A percentile compares a stretch with the other conserved stretches of the same genome.
Conservation (phyloP, 306 rosid genomes). For the Casuarina cunninghamiana region DNA sequence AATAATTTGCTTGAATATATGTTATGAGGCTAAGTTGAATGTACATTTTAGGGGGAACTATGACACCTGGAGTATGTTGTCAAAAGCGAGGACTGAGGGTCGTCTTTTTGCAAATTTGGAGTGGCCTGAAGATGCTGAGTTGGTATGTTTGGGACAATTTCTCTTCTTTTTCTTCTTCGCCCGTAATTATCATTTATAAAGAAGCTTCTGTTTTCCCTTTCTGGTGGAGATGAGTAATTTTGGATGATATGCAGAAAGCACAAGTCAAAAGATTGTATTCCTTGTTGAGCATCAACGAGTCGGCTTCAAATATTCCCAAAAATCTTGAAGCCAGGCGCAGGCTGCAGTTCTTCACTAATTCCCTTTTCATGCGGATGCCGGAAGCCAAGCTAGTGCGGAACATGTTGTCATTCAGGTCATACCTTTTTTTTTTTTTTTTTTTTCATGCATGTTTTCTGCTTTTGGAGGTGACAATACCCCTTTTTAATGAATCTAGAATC, state of each 20-base stretch:
- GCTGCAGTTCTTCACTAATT: constrained; percentile 79
- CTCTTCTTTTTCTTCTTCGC: constrained; percentile 11
- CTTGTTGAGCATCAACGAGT: constrained; percentile 81
- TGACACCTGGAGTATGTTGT: constrained; percentile 65
- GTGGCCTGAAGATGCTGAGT: constrained; percentile 71
- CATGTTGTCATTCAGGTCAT: constrained; percentile 83
- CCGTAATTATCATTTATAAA: not conserved
- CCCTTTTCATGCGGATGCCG: constrained; percentile 94
- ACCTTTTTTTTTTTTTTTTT: not conserved
- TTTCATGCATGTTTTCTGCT: not conserved
- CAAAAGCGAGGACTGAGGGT: constrained; percentile 71
- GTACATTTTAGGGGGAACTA: constrained; percentile 56
- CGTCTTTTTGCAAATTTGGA: constrained; percentile 74
- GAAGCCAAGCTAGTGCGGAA: constrained; percentile 68
- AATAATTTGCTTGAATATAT: not conserved
- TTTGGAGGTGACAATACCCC: not conserved
- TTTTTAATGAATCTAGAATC: constrained; percentile 20
- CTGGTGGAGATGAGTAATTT: constrained; percentile 22
- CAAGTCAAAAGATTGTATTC: constrained; percentile 84
- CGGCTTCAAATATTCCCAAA: constrained; percentile 82
- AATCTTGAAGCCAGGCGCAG: constrained; percentile 95
- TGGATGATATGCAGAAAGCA: constrained; percentile 47
- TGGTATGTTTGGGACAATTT: constrained; percentile 48
- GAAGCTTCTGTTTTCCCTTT: not conserved
- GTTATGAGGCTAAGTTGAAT: not conserved